Percentiles rank a stretch among this genome's conserved stretches.
phyloP scores from a whole-genome alignment of 805 yeast species.

The Saccharomycopsis sp. region DNA sequence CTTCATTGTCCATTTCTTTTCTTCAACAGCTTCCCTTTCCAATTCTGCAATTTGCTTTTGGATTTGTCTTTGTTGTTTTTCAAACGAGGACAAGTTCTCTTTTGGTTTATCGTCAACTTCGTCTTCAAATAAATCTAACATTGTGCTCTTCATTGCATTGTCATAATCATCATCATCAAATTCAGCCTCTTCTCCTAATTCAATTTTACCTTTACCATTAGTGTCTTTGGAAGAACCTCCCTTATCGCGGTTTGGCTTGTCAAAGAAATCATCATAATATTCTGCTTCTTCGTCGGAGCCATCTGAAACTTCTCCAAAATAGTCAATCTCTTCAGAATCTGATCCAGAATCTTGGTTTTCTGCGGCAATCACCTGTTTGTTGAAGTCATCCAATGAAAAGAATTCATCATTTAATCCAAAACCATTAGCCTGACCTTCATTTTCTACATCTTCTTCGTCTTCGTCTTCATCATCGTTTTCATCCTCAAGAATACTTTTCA shows the following conservation, averaged over 20 bases:
- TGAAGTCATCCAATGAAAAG: slow-evolving; percentile 80
- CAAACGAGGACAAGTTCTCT: slow-evolving; percentile 60
- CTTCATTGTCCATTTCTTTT: slow-evolving; percentile 87
- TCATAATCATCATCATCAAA: slow-evolving; percentile 58
- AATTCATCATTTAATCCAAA: slow-evolving; percentile 76
- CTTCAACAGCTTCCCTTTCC: slow-evolving; percentile 84
- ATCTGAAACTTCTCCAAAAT: slow-evolving; percentile 45
- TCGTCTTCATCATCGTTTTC: slow-evolving; percentile 25
- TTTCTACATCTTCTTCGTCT: slow-evolving; percentile 30
- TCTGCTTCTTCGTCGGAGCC: slow-evolving; percentile 51
- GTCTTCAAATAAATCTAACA: slow-evolving; percentile 52
- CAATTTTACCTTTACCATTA: slow-evolving; percentile 16
- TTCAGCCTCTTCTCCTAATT: slow-evolving; percentile 31
- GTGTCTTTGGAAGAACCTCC: slow-evolving; percentile 8
- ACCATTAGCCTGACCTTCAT: slow-evolving; percentile 26
- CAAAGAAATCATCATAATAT: slow-evolving; percentile 64
- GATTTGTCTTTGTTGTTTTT: slow-evolving; percentile 71
- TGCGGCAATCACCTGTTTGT: slow-evolving; percentile 65
- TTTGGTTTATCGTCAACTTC: slow-evolving; percentile 28
- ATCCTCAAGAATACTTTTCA: slow-evolving; percentile 22
- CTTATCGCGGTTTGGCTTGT: slow-evolving; percentile 27
- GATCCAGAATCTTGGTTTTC: slow-evolving; percentile 35
- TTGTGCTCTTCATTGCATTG: slow-evolving; percentile 52
- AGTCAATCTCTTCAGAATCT: slow-evolving; percentile 46
- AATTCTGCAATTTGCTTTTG: slow-evolving; percentile 70